Percentiles rank a stretch among this genome's conserved stretches.
Evolutionary conservation across 2,329 filamentous ascomycete species (phyloP).

Genomic region (Aspergillus novofumigatus): DNA sequence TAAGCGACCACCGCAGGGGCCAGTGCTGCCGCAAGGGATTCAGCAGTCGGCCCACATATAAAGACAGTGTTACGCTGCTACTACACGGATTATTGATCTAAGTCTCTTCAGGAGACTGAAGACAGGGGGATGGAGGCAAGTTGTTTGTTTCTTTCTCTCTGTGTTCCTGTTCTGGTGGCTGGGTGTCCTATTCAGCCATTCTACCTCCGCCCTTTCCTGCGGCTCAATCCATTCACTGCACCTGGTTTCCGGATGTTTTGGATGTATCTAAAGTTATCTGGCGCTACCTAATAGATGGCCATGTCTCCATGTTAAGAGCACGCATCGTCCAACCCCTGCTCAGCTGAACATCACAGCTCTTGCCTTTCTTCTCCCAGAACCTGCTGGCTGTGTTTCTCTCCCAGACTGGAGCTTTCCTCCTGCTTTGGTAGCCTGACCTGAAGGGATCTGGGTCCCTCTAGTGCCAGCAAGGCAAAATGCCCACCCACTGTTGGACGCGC

Average conservation of each 20-base stretch:
- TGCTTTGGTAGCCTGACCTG: conserved; percentile 11
- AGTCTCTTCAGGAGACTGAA: background rate
- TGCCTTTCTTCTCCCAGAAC: conserved; percentile 9
- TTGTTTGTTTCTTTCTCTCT: background rate
- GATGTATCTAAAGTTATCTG: background rate
- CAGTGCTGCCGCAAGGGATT: background rate
- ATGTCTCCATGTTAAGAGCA: no score
- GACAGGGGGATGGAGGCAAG: background rate
- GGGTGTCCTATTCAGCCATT: background rate
- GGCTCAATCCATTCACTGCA: background rate
- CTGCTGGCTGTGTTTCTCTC: background rate
- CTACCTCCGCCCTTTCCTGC: background rate
- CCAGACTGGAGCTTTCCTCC: background rate
- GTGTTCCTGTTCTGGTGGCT: background rate
- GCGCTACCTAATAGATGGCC: background rate
- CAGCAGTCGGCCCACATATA: background rate
- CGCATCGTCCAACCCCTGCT: background rate
- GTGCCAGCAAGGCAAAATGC: conserved; percentile 41
- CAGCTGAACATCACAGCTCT: conserved; percentile 5
- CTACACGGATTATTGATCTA: background rate
- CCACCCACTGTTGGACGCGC: conserved; percentile 42
- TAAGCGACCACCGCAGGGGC: background rate
- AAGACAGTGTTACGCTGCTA: background rate
- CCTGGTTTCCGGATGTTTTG: background rate
- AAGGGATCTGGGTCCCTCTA: conserved; percentile 28